Evolutionary conservation across 208 protist genomes (phyloP).

Genomic region (Crithidia fasciculata): DNA sequence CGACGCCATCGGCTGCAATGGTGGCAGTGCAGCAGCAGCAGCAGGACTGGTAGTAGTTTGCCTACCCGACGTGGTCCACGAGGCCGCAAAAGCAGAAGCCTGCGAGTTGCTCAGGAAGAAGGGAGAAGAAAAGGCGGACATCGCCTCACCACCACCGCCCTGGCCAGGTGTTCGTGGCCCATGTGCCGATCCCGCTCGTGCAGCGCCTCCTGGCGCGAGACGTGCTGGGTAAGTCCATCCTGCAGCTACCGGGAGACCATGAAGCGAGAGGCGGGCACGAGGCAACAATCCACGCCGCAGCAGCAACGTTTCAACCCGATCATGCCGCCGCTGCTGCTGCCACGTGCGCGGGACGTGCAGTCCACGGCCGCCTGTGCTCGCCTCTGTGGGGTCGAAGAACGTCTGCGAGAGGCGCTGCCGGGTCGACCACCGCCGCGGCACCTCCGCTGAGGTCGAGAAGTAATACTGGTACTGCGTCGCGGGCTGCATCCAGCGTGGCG

Average conservation of each 20-base stretch:
- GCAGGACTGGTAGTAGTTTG: too few species aligned
- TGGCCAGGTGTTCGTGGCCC: background rate
- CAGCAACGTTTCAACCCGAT: background rate
- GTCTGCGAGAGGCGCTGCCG: background rate
- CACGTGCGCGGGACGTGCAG: constrained; percentile 16
- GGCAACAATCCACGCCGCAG: too few species aligned
- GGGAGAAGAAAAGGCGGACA: constrained; percentile 11
- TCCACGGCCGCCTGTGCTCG: background rate
- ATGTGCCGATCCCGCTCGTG: background rate
- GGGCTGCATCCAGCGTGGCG: background rate
- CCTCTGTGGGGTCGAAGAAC: background rate
- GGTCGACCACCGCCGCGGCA: constrained; percentile 22
- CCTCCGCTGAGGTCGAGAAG: constrained; percentile 19
- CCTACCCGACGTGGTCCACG: background rate
- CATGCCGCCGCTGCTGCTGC: constrained; percentile 30
- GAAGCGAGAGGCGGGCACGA: too few species aligned
- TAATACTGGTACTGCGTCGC: constrained; percentile 3
- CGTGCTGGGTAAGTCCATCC: too few species aligned
- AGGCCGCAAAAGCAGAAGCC: background rate
- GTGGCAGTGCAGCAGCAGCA: background rate
- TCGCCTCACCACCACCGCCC: background rate
- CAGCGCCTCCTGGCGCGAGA: too few species aligned
- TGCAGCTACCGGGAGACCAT: too few species aligned
- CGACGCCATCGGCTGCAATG: constrained; percentile 7
- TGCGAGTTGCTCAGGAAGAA: background rate